Evolutionary conservation across 2,329 filamentous ascomycete genomes (phyloP), one percentile per base, ranked within the genome.

Genomic region (Beauveria rudraprayagi): DNA sequence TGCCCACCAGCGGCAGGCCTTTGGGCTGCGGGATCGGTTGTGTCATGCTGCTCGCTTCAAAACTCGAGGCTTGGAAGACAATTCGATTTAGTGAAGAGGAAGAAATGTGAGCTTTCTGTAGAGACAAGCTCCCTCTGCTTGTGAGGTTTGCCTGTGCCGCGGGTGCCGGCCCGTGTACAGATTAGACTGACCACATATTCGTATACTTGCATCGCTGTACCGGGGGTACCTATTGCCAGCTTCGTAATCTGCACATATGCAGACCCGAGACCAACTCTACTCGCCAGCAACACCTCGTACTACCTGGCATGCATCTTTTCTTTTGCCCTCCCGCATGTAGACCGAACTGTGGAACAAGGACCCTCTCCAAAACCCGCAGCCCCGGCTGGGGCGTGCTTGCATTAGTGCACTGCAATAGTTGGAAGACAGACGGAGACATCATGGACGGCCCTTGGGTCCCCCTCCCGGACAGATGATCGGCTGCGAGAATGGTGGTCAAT

Each of bases 1-100:
- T 76, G 34, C 73, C 73, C 14, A 76, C 60, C 28, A 76, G n/a
- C 40, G 73, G 73, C 11, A 75, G 48, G 5, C 71, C 72, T 6
- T 67, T 67, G 0, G 73, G 73, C 47, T 69, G 71, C 1, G 72
- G 72, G 51, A 75, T 75, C 3, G 73, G 70, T 6, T 68, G 66
- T 30, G 72, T 53, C 73, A 75, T 75, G 53, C 5, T 65, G 24
- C 55, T 7, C 51, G 14, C 11, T 30, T 50, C 28, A 37, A 37
- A 6, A 37, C 11, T 37, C 5, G 34, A 3, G 34, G 22, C 10
- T 11, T 22, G 5, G 47, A 5, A 34, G 14, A 37, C 5, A 16
- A 37, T 37, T 37, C 14, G 28, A 3, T 50, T 14, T 16, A 56
- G 17, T 48, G 34, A 26, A 16, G 46, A 34, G 34, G 34, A 47